Base-by-base conservation (phyloP, 257 asterid genomes). In the Gentiana dahurica region DNA sequence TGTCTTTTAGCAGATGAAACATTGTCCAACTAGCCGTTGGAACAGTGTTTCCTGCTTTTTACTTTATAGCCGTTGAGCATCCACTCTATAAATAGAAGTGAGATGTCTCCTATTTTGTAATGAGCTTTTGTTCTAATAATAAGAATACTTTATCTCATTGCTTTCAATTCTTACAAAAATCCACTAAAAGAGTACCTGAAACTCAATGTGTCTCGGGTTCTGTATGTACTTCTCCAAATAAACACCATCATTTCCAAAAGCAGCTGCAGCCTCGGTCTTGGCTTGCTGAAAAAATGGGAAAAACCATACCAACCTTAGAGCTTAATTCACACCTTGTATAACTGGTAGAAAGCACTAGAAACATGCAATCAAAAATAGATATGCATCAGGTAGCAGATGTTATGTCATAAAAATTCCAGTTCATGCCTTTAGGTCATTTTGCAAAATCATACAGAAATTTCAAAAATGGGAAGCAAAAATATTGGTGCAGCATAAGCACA, bases 161-260 rank as follows among this genome's bases (percentile, higher is more conserved):
- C 24, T 15, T 15, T 15, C 24, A 15, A 15, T 15, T 15, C 24
- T 15, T 15, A 15, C 24, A 15, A 15, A 15, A 5, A 0, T 5
- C 12, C 6, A 3, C 5, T 45, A 35, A 45, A 12, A 11, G 35
- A 8, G 37, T 66, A 76, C 81, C 81, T 76, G 81, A 41, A 76
- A 76, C 58, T 91, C 98, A 68, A 91, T 91, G 62, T 91, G 98
- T 79, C 98, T 88, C 59, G 98, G 98, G 66, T 92, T 92, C 71
- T 79, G 87, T 68, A 92, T 66, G 68, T 77, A 92, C 77, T 92
- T 92, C 81, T 92, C 98, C 65, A 92, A 84, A 81, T 92, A 92
- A 69, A 85, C 93, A 52, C 98, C 98, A 48, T 92, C 98, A 70
- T 92, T 92, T 75, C 98, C 98, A 78, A 92, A 92, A 61, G 98